Evolutionary conservation across 345 rosid species (phyloP), one percentile per base, ranked within the genome.

Genomic region (Turritis glabra): DNA sequence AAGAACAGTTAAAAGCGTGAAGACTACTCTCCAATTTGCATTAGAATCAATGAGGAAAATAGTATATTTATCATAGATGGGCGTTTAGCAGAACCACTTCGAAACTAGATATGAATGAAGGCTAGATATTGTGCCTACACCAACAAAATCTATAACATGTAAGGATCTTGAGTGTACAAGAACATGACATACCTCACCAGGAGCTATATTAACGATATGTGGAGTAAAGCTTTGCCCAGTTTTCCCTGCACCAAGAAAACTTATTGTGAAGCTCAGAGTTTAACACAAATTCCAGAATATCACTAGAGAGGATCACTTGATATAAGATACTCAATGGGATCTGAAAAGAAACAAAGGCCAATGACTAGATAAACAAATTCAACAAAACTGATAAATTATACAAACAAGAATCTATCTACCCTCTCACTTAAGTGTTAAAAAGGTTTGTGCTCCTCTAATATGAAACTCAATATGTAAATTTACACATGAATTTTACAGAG

Each of bases 141-240:
- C 37, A 68, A 25, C 14, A 75, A 1, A 63, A 51, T 51, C 30
- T 54, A 8, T 2, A 32, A 27, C 3, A 27, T 1, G 19, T 11
- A 38, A 63, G 41, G 12, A 56, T 29, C 60, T 22, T 55, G 32
- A 67, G 5, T 15, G 33, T 48, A 23, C n/a, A 56, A 64, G 40
- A 56, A 62, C 50, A 71, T 66, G 25, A 53, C 71, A 53, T 82
- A 94, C 99, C 92, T 94, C 99, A 56, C 96, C 97, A 66, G 88
- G 86, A 74, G 88, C 82, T 78, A 88, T 87, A 79, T 80, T 78
- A 43, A 94, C 83, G 9, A 91, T 85, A 84, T 91, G 92, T 1
- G 96, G 92, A 26, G 85, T 86, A 81, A 94, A 90, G 67, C 92
- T 88, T 33, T 89, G 90, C 51, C 97, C 97, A 6, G 85, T 79